Evolutionary conservation across 768 basidiomycete genomes (phyloP), one percentile per base, ranked within the genome.

Genomic region (Stropharia rugosoannulata): DNA sequence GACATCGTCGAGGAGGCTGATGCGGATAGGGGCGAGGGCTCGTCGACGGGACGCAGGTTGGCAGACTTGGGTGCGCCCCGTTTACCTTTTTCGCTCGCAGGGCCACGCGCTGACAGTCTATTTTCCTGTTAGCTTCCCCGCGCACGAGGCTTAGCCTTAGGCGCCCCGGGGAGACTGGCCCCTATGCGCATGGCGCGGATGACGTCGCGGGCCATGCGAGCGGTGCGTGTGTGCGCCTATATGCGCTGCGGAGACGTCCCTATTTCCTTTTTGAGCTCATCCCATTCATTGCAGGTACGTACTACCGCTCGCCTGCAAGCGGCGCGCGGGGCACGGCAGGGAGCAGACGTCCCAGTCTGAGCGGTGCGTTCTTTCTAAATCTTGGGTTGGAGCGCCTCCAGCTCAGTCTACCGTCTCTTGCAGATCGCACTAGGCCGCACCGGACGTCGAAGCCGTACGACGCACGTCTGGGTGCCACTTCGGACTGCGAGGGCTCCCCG

Each of bases 1-100:
- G 15, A 22, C 4, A 39, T 8, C 40, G 22, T 18, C 15, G 39
- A 36, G 12, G 42, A 35, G 12, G 15, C 7, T 11, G 27, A 3
- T n/a, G 51, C 18, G 8, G 29, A 52, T 19, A 52, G 51, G n/a
- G 51, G 51, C 4, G 51, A 52, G 42, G 51, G 51, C 5, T 42
- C 51, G 32, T 52, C 51, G 22, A 19, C 40, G 16, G 38, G 12
- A 32, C 40, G 40, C 22, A n/a, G 27, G n/a, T n/a, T 51, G 25
- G 38, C 27, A 41, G 11, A 11, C 29, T 32, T 3, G 29, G 29
- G 29, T 32, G 9, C 29, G 29, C 2, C 9, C 29, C 9, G 5
- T 32, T 32, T 32, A 2, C 29, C 29, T 32, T 32, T 32, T 18
- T 43, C 9, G 42, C 42, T 18, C 9, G 42, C 42, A 18, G 41